Base-by-base conservation (phyloP, 768 basidiomycete genomes). In the Russula abietina region DNA sequence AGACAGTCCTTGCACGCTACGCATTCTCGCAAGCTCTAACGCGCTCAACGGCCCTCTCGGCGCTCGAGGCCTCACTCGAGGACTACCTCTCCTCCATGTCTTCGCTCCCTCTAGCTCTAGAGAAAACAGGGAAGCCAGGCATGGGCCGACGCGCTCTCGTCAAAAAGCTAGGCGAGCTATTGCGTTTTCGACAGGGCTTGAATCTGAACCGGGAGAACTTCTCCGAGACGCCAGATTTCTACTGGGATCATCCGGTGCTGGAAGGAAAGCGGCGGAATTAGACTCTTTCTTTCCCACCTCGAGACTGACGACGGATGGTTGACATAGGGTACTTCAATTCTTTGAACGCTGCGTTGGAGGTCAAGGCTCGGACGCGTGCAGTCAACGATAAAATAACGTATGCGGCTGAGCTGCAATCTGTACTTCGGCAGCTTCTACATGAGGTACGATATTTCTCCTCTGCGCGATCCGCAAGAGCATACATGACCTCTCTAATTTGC, bases 371-470 rank as follows among this genome's bases (percentile, higher is more conserved):
- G 22, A 89, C 91, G 1, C 81, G 83, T 36, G 84, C 88, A 0
- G 82, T 95, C 58, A 95, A 96, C 70, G 91, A 93, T 70, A 97
- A 96, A 72, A 93, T 93, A 60, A 93, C 89, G 1, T 93, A 93
- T 71, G 89, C 91, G 7, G 87, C 88, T 3, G 91, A 93, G 78
- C 83, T 90, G 12, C 95, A 98, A 77, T 91, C 90, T 22, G 90
- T 91, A 9, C 78, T 98, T 46, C 80, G 94, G 54, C 93, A 96
- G 32, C 60, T 36, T 46, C 51, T 64, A 17, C 63, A 64, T n/a
- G 63, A 64, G 54, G 63, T 60, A 39, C 43, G 53, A 55, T 22
- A 32, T 22, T 53, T 50, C 32, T 57, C 36, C 7, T 33, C 6
- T 32, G n/a, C 41, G 52, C 4, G 4, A 24, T 33, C 64, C 28